phyloP scores from a whole-genome alignment of 1,284 basidiomycete genomes.

The Microbotryum lychnidis-dioicae region DNA sequence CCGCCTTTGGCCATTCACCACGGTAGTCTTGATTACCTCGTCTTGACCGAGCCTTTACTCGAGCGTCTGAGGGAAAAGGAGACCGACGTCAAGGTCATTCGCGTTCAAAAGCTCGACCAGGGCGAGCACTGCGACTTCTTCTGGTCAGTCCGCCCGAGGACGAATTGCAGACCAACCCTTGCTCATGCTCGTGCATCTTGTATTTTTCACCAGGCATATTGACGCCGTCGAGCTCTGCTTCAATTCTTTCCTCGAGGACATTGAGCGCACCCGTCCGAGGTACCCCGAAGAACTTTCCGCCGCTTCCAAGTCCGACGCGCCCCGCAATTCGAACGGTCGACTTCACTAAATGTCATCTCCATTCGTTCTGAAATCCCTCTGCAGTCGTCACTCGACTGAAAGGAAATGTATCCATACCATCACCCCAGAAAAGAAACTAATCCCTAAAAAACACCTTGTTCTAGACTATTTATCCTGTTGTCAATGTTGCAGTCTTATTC shows the following conservation, averaged over 20 bases:
- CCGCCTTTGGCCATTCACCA: constrained; percentile 52
- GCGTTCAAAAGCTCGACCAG: constrained; percentile 45
- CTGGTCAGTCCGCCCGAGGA: constrained; percentile 21
- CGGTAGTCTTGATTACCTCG: constrained; percentile 47
- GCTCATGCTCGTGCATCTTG: constrained; percentile 39
- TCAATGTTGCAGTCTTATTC: neutral
- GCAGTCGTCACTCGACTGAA: neutral
- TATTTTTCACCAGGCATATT: constrained; percentile 42
- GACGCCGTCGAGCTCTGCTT: constrained; percentile 53
- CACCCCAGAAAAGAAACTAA: neutral
- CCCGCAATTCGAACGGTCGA: no score
- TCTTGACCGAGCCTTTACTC: constrained; percentile 47
- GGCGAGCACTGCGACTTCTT: constrained; percentile 43
- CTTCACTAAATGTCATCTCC: no score
- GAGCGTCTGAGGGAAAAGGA: constrained; percentile 47
- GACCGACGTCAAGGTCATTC: constrained; percentile 47
- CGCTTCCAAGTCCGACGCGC: neutral
- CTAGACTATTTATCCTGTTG: neutral
- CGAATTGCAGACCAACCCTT: no score
- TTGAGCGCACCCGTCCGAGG: constrained; percentile 37
- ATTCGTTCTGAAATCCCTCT: neutral
- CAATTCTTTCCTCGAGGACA: constrained; percentile 41
- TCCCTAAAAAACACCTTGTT: neutral
- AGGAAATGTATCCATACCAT: neutral
- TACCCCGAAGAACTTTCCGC: constrained; percentile 33